Evolutionary conservation across 2,329 filamentous ascomycete genomes (phyloP), one percentile per base, ranked within the genome.

Genomic region (Ophiostoma sp.): DNA sequence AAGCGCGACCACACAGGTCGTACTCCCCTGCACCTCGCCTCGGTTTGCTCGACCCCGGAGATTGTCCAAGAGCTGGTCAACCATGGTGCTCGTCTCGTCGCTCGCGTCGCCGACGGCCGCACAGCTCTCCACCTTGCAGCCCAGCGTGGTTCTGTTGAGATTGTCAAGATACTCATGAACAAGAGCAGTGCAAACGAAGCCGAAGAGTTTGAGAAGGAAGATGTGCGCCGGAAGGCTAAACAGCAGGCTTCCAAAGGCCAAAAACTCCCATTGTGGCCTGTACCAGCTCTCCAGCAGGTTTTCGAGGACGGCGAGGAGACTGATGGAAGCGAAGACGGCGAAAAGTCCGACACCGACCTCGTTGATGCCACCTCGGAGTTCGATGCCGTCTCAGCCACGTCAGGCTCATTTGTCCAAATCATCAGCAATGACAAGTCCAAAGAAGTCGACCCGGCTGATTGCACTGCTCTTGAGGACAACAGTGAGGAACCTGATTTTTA

Each of bases 81-180:
- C 23, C 52, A 27, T n/a, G 52, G 52, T 15, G 52, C 52, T 27
- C 52, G 52, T 15, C 52, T 57, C 23, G 52, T 93, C 33, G 85
- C 91, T 67, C 87, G 93, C 67, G 78, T 96, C 54, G 90, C 90
- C 0, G 93, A 95, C 77, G 93, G 93, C 3, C 86, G 87, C 74
- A 96, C 92, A 2, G 90, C 92, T 10, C 83, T 96, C n/a, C 93
- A 96, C 78, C 81, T 96, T 39, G 92, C 92, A 23, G 90, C 91
- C 23, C 85, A 87, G 64, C 85, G 89, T 31, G 93, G 93, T 0
- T 81, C 87, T 73, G 76, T 81, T 1, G 86, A 89, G 23, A 94
- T 95, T 73, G 84, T 95, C 73, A 88, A 85, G 72, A 86, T 89
- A 8, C 80, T 96, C 15, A 85, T 96, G 76, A 83, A 87, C 44